phyloP scores from a whole-genome alignment of 129 eudicot species.

The Centella asiatica region DNA sequence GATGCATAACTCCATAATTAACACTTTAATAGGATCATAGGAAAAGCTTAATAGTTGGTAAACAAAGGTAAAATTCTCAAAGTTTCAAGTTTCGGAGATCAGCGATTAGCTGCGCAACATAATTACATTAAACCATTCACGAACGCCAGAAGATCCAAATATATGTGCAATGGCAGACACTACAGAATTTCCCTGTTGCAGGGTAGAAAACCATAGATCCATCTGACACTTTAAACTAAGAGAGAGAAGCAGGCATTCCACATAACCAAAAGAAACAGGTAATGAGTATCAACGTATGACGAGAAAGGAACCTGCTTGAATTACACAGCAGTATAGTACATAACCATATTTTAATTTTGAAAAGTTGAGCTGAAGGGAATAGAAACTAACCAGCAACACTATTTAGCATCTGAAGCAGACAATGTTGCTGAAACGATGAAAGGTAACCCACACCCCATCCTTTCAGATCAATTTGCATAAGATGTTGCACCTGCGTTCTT shows the following conservation, averaged over 20 bases:
- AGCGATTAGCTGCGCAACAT: too few relatives aligned
- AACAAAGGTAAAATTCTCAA: too few relatives aligned
- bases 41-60: too few relatives aligned
- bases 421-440: constrained; percentile 88
- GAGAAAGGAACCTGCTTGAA: neutral
- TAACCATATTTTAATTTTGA: neutral
- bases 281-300: neutral
- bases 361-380: constrained; percentile 10
- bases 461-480: constrained; percentile 93
- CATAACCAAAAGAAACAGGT: neutral
- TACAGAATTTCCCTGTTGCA: too few relatives aligned
- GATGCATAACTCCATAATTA: too few relatives aligned
- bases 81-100: too few relatives aligned
- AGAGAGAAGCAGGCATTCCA: neutral
- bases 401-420: constrained; percentile 92
- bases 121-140: too few relatives aligned
- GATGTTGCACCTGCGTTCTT: constrained; percentile 90
- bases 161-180: neutral
- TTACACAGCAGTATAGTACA: constrained; percentile 9
- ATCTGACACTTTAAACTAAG: too few relatives aligned
- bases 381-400: constrained; percentile 82
- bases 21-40: too few relatives aligned
- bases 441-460: constrained; percentile 98
- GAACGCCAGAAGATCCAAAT: too few relatives aligned
- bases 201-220: too few relatives aligned